Conservation (phyloP, 495 filamentous ascomycete species). For the Tuber borchii region DNA sequence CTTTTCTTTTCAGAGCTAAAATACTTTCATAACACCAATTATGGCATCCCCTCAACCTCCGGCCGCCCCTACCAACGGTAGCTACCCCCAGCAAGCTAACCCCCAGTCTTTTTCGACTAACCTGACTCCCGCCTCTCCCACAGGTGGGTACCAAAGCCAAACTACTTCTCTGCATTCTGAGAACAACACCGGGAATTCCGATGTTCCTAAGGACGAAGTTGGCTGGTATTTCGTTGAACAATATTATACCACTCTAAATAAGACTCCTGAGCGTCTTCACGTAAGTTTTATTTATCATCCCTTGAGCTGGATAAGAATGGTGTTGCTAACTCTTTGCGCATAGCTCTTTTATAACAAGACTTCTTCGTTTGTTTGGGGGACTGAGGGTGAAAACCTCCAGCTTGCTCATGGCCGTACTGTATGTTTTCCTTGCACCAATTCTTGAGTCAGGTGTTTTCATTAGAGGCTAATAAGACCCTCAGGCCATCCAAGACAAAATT, state of each 20-base stretch:
- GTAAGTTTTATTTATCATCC: conserved; percentile 48
- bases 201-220: conserved; percentile 71
- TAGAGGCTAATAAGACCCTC: conserved; percentile 13
- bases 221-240: conserved; percentile 99
- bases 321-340: conserved; percentile 30
- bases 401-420: conserved; percentile 81
- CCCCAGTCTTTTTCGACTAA: conserved; percentile 35
- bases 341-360: conserved; percentile 75
- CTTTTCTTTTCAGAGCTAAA: conserved; percentile 1
- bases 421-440: conserved; percentile 42
- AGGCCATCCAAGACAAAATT: conserved; percentile 92
- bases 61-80: conserved; percentile 33
- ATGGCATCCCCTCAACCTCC: conserved; percentile 38
- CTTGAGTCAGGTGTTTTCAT: conserved; percentile 2
- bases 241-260: conserved; percentile 95
- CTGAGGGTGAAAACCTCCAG: conserved; percentile 76
- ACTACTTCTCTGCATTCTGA: conserved; percentile 18
- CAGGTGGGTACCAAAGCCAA: conserved; percentile 30
- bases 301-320: not conserved
- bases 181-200: conserved; percentile 2
- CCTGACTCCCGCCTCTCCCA: conserved; percentile 22
- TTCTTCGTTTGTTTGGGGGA: conserved; percentile 75
- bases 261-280: conserved; percentile 84
- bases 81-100: conserved; percentile 38
- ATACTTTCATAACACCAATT: conserved; percentile 9